Evolutionary conservation across 164 flowering plant species (phyloP).

Genomic region (Chloranthus sessilifolius): DNA sequence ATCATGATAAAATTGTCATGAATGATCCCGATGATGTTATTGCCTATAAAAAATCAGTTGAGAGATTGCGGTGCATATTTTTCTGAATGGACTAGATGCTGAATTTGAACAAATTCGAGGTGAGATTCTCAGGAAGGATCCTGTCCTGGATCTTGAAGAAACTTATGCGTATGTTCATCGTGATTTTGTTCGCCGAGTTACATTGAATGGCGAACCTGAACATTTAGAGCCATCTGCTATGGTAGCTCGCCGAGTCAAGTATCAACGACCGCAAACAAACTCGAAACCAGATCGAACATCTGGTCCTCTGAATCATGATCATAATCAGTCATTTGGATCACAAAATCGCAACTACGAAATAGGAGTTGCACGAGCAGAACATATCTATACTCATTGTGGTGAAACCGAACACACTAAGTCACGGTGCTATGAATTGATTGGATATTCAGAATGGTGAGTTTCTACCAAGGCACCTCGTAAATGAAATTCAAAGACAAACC

Average conservation of each 20-base stretch:
- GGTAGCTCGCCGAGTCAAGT: background rate
- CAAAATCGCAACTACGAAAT: too few relatives aligned
- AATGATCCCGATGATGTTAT: background rate
- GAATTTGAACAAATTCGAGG: too few relatives aligned
- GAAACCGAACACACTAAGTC: background rate
- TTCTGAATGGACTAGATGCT: background rate
- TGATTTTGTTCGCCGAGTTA: too few relatives aligned
- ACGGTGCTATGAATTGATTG: background rate
- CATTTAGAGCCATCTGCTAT: background rate
- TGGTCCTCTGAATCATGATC: background rate
- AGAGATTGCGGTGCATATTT: background rate
- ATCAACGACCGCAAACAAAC: background rate
- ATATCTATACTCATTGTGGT: background rate
- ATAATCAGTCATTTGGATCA: too few relatives aligned
- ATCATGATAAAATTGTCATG: slow-evolving; percentile 2
- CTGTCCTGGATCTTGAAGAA: background rate
- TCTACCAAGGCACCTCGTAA: too few relatives aligned
- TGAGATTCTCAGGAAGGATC: background rate
- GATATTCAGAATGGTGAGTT: too few relatives aligned
- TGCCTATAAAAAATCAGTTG: background rate
- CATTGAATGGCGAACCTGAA: background rate
- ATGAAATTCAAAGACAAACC: too few relatives aligned
- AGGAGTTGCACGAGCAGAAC: too few relatives aligned
- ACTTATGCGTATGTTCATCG: too few relatives aligned
- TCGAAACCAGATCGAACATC: background rate